These are phyloP conservation scores for Sambucus nigra DNA, from an alignment of 129 eudicot species.

Conservation along the genomic window DNA sequence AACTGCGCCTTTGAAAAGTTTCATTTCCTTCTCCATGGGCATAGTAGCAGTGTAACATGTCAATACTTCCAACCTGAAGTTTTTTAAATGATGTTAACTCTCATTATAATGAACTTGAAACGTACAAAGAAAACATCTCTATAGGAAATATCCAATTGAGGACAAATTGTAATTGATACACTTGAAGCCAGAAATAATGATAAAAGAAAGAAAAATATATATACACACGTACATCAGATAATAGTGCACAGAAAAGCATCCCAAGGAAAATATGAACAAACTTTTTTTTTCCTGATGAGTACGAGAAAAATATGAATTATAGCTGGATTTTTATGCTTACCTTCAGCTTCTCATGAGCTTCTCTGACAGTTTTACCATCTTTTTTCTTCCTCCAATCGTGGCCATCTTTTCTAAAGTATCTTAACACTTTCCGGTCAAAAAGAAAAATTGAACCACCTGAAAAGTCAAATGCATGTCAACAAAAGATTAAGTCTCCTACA, in stretches of 20 bases:
- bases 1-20: constrained; percentile 40
- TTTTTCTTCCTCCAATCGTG: constrained; percentile 98
- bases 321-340: no score
- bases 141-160: not conserved
- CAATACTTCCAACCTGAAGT: constrained; percentile 40
- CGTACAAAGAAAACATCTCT: not conserved
- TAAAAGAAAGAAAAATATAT: no score
- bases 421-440: constrained; percentile 91
- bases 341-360: constrained; percentile 99
- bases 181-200: no score
- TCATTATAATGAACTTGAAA: not conserved
- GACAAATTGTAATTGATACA: not conserved
- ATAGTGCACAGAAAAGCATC: no score
- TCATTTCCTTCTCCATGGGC: constrained; percentile 48
- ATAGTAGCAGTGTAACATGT: constrained; percentile 42
- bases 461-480: no score
- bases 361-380: constrained; percentile 96
- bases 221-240: no score
- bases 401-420: constrained; percentile 93
- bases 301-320: no score
- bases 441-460: constrained; percentile 97
- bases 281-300: no score
- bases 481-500: no score
- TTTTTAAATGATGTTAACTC: not conserved
- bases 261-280: no score